Evolutionary conservation across 2,329 filamentous ascomycete genomes (phyloP), one percentile per base, ranked within the genome.

Genomic region (Penicillium sp.): DNA sequence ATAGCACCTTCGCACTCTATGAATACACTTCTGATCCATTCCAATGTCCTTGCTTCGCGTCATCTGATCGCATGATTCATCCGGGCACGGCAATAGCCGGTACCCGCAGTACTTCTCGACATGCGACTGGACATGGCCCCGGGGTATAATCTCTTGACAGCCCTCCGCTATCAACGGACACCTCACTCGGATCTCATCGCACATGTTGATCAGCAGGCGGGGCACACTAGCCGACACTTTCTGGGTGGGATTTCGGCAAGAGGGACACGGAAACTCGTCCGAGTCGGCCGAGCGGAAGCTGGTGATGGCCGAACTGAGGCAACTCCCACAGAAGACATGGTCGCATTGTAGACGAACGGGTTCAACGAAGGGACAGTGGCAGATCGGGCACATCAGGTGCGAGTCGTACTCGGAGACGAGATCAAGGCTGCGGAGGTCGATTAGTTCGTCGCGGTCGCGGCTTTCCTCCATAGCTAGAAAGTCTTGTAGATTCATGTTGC

Each of bases 321-420:
- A 87, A 25, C 81, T 78, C 53, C 78, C 75, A 72, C 85, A 87
- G 73, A 87, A 87, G 61, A 83, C 82, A 72, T 87, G 85, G 61
- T 87, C 83, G 71, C 85, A 87, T 61, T 81, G 77, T 47, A 85
- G 74, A 63, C 82, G 76, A 44, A 85, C 78, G 1, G 85, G 84
- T 51, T 80, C 75, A 53, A 86, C 79, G 65, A 87, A 86, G 8
- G 85, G 82, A 59, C 82, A 83, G 66, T 84, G 83, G 70, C 85
- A 87, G 61, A 87, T 87, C 16, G 84, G 79, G 67, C 85, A 87
- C 75, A 85, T 81, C 50, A 87, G 77, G 66, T 87, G 85, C 59
- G 78, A 78, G 68, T 87, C 84, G 67, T 82, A 82, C 29, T 73
- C 69, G 50, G 77, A 74, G 56, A 84, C 78, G 72, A 85, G 84